Percentiles rank a stretch among this genome's conserved stretches.
These are phyloP conservation scores for Aureobasidium pullulans DNA, from an alignment of 2,329 filamentous ascomycete genomes.

Conservation along the genomic window DNA sequence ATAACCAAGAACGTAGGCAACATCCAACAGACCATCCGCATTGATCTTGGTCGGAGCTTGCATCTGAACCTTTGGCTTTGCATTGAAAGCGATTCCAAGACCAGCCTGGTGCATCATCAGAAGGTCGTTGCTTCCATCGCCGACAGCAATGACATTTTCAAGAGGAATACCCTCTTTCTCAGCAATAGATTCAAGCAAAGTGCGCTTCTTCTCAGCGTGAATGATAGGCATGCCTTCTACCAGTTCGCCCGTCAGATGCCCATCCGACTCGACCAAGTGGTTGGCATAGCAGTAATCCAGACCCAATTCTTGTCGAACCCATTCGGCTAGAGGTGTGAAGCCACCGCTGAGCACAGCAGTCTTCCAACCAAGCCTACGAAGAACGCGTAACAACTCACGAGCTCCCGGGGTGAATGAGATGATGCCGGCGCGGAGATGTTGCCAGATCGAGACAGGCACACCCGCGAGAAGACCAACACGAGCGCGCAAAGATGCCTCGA, in stretches of 20 bases:
- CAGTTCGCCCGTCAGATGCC: constrained; percentile 63
- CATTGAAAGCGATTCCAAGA: constrained; percentile 75
- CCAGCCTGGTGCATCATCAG: constrained; percentile 71
- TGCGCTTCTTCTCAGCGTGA: constrained; percentile 66
- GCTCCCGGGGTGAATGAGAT: constrained; percentile 80
- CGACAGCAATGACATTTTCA: constrained; percentile 64
- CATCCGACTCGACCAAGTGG: constrained; percentile 56
- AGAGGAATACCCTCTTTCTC: constrained; percentile 57
- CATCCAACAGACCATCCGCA: constrained; percentile 59
- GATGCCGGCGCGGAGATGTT: constrained; percentile 59
- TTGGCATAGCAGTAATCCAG: constrained; percentile 88
- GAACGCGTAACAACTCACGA: constrained; percentile 60
- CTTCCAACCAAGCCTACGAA: constrained; percentile 75
- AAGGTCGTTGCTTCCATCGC: constrained; percentile 77
- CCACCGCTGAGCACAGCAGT: constrained; percentile 88
- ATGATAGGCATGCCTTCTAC: constrained; percentile 64
- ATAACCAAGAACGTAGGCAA: constrained; percentile 64
- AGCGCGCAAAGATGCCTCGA: constrained; percentile 73
- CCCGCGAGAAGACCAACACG: constrained; percentile 75
- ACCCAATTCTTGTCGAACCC: constrained; percentile 72
- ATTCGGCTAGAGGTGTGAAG: constrained; percentile 80
- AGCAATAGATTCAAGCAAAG: constrained; percentile 65
- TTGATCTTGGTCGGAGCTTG: constrained; percentile 68
- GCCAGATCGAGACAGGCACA: constrained; percentile 62
- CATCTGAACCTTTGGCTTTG: constrained; percentile 74